Evolutionary conservation across 2,329 filamentous ascomycete genomes (phyloP).

Genomic region (Fusarium temperatum): DNA sequence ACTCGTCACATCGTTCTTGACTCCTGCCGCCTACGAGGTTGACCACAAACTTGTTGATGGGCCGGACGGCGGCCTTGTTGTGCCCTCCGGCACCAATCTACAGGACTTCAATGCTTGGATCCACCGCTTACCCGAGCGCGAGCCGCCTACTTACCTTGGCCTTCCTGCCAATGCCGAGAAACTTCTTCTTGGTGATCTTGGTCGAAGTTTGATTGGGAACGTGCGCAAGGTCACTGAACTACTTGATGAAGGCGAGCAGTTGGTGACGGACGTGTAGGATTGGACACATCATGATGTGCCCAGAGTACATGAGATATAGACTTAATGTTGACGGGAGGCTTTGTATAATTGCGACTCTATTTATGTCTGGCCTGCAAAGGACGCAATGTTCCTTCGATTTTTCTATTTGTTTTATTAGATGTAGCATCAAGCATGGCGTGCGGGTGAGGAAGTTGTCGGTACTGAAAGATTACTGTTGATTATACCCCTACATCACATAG

Average conservation of each 20-base stretch:
- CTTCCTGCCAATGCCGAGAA: conserved; percentile 97
- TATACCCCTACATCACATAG: conserved; percentile 37
- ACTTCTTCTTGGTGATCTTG: conserved; percentile 86
- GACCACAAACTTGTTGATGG: conserved; percentile 88
- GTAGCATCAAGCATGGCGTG: conserved; percentile 23
- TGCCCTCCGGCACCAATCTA: conserved; percentile 83
- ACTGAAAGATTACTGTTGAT: conserved; percentile 19
- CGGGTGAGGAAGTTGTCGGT: neutral
- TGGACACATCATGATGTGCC: neutral
- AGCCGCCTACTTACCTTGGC: conserved; percentile 94
- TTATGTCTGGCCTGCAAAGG: conserved; percentile 6
- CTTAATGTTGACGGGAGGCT: neutral
- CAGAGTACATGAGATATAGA: neutral
- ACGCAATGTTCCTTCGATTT: neutral
- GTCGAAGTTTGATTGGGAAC: conserved; percentile 84
- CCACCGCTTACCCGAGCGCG: conserved; percentile 88
- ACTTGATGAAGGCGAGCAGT: conserved; percentile 91
- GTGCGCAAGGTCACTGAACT: conserved; percentile 85
- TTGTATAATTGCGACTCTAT: neutral
- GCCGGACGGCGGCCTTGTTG: conserved; percentile 69
- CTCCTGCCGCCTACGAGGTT: conserved; percentile 88
- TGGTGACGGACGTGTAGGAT: conserved; percentile 72
- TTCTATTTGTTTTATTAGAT: conserved; percentile 17
- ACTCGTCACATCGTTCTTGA: conserved; percentile 82
- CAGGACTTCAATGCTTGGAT: conserved; percentile 93